Base-by-base conservation (phyloP, 768 basidiomycete genomes). In the Hygrocybe punicea region DNA sequence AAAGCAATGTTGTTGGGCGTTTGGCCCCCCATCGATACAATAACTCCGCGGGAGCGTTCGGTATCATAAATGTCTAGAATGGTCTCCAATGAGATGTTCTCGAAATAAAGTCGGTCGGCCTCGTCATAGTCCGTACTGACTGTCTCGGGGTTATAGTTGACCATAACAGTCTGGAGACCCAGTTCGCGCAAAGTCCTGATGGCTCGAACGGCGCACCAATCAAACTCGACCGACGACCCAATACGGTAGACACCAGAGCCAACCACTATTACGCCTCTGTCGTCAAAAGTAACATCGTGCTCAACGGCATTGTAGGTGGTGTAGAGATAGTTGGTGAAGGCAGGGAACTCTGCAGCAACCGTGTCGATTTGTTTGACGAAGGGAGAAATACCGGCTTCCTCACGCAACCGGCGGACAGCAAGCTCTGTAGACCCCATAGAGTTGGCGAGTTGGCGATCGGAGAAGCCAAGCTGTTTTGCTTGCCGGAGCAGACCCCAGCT, bases 351-450 rank as follows among this genome's bases (percentile, higher is more conserved):
- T 25, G 97, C 96, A 10, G 97, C 97, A 55, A 98, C 95, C 0
- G 97, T 98, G 65, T 99, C 97, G 70, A 98, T 99, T 69, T 98
- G 96, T 79, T 98, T 98, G 73, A 97, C 90, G 70, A 93, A 96
- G 0, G 95, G 95, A 11, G 80, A 79, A 64, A 98, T 88, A 34
- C 81, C 83, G 47, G 74, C 72, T 71, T 98, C 96, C 68, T 92
- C 87, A 55, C 96, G 89, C 51, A 94, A 79, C 40, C 89, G 83
- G 57, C 96, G 91, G 29, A 98, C 86, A 42, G 94, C 94, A 40
- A 98, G 85, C 71, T 96, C 96, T 13, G 90, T 97, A 6, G 95
- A 93, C 25, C 86, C 84, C 66, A 98, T 79, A 70, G 86, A 88
- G 35, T 64, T 74, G 16, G 95, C 93, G 44, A 98, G 78, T 67